A percentile compares a stretch with the other conserved stretches of the same genome.
These are phyloP conservation scores for Populus deltoides DNA, from an alignment of 345 rosid species.

Conservation along the genomic window DNA sequence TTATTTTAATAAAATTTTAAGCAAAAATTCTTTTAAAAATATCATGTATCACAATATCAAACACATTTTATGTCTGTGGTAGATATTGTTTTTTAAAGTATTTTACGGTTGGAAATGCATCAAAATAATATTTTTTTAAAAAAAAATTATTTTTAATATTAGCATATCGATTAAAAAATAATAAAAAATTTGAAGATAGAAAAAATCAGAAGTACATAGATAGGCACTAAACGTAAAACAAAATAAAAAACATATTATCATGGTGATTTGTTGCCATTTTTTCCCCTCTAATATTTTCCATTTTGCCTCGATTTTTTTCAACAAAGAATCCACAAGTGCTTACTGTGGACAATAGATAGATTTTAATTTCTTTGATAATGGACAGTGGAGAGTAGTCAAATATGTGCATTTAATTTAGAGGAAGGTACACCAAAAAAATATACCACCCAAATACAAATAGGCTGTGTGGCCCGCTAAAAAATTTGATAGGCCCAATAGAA, in stretches of 20 bases:
- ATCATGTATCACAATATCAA: fast-evolving
- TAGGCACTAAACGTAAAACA: too few species aligned
- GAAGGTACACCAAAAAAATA: neutral
- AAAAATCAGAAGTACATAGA: too few species aligned
- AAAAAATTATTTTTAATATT: too few species aligned
- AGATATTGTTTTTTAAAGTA: fast-evolving
- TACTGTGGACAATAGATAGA: neutral
- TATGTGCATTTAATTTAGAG: neutral
- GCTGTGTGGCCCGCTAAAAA: neutral
- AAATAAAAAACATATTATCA: too few species aligned
- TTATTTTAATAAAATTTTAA: too few species aligned
- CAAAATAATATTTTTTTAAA: too few species aligned
- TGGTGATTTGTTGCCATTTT: too few species aligned
- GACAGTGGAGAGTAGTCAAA: neutral
- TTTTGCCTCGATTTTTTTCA: neutral
- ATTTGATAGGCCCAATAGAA: neutral
- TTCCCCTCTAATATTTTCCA: neutral
- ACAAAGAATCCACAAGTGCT: neutral
- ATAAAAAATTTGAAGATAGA: too few species aligned
- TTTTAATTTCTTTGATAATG: neutral
- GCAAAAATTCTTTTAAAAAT: fast-evolving
- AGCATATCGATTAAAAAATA: too few species aligned
- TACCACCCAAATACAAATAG: neutral
- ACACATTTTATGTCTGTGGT: fast-evolving
- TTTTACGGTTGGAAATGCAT: fast-evolving